Percentiles rank a stretch among this genome's conserved stretches.
Evolutionary conservation across 2,329 filamentous ascomycete genomes (phyloP).

Genomic region (Colletotrichum aenigma): DNA sequence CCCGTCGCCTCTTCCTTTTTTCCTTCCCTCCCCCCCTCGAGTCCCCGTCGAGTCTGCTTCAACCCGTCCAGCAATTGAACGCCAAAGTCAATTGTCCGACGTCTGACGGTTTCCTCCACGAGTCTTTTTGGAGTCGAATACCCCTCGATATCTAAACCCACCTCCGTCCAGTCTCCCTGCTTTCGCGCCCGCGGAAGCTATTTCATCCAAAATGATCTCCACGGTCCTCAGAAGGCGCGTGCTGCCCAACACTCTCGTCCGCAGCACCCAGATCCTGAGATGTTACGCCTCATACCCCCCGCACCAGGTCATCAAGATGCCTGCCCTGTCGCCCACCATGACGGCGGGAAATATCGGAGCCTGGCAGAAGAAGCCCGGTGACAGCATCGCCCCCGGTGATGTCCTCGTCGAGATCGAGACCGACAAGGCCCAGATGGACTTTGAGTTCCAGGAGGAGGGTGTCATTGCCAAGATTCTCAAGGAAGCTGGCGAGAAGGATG

Average conservation of each 20-base stretch:
- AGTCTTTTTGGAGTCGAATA: not conserved
- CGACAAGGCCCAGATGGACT: conserved; percentile 99
- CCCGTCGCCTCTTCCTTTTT: conserved; percentile 8
- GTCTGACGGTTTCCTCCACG: conserved; percentile 1
- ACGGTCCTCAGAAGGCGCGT: conserved; percentile 67
- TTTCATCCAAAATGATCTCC: conserved; percentile 59
- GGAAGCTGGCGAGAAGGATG: conserved; percentile 91
- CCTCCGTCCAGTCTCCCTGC: conserved; percentile 1
- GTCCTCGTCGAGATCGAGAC: conserved; percentile 98
- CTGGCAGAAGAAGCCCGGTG: conserved; percentile 98
- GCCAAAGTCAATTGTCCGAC: conserved; percentile 16
- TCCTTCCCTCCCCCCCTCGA: conserved; percentile 7
- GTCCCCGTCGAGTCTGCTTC: conserved; percentile 23
- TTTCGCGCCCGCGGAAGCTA: conserved; percentile 14
- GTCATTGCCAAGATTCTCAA: conserved; percentile 93
- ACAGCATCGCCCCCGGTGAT: conserved; percentile 86
- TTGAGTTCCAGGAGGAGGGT: conserved; percentile 99
- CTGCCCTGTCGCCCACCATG: conserved; percentile 97
- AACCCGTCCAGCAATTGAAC: conserved; percentile 17
- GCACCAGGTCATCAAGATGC: conserved; percentile 97
- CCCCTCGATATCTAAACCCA: not conserved
- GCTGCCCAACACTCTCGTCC: conserved; percentile 57
- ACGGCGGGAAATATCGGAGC: conserved; percentile 92
- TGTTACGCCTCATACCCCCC: conserved; percentile 86
- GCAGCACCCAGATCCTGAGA: conserved; percentile 62